Evolutionary conservation across 192 early-diverging fungal species (phyloP).

Genomic region (Linnemannia exigua): DNA sequence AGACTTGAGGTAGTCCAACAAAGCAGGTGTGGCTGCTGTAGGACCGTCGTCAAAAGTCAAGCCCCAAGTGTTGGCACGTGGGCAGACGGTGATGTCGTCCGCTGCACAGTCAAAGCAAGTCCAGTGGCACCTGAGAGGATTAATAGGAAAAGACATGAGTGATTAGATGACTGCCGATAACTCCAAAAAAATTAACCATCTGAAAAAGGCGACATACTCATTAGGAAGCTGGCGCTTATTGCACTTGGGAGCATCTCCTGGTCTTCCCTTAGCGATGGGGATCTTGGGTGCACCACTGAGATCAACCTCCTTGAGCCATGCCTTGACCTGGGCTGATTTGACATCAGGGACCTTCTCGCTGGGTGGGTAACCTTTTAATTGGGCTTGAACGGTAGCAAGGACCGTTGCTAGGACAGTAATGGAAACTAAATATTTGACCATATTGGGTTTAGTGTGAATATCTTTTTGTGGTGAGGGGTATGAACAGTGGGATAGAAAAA

Average conservation of each 20-base stretch:
- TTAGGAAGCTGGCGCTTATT: constrained; percentile 32
- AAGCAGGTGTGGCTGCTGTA: constrained; percentile 58
- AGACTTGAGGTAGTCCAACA: constrained; percentile 63
- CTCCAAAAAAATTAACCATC: not conserved
- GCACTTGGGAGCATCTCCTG: constrained; percentile 34
- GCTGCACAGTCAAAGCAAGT: constrained; percentile 59
- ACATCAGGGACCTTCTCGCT: constrained; percentile 35
- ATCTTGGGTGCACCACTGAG: constrained; percentile 56
- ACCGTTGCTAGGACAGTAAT: constrained; percentile 37
- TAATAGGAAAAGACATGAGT: constrained; percentile 9
- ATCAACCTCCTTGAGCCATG: constrained; percentile 63
- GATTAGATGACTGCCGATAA: not conserved
- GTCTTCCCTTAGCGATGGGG: constrained; percentile 23
- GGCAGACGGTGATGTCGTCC: constrained; percentile 58
- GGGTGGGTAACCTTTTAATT: constrained; percentile 44
- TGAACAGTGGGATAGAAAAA: not conserved
- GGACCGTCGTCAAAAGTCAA: constrained; percentile 81
- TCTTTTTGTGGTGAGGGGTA: not conserved
- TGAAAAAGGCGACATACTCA: constrained; percentile 31
- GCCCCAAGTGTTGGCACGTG: constrained; percentile 62
- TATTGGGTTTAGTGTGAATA: constrained; percentile 3
- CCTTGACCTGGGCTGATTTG: constrained; percentile 57
- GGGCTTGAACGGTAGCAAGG: constrained; percentile 14
- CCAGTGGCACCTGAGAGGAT: constrained; percentile 61
- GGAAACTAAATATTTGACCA: constrained; percentile 9